Base-by-base conservation (phyloP, 257 asterid genomes). In the Scutellaria minor region DNA sequence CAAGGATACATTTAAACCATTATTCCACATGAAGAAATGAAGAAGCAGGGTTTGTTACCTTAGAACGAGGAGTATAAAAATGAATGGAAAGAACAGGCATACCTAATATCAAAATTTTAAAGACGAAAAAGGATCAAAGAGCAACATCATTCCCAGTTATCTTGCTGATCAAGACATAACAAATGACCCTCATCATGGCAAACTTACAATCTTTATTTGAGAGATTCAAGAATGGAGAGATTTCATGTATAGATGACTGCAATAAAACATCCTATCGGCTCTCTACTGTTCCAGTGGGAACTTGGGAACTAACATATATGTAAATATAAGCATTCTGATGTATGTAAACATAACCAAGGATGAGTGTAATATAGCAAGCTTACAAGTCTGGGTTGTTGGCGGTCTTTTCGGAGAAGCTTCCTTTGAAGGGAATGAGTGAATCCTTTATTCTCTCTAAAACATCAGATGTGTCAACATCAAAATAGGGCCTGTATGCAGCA, bases 381-480 rank as follows among this genome's bases (percentile, higher is more conserved):
- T 86, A 94, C 99, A 94, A 72, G 79, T 94, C 98, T 61, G 99
- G 99, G 47, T 84, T 89, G 77, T 60, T 68, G 35, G 98, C 80
- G 71, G 97, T 94, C 84, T 90, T 94, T 83, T 94, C 99, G 4
- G 85, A 83, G 78, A 94, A 94, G 83, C 83, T 86, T 78, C 97
- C 99, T 55, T 80, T 76, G 79, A 94, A 94, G 70, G 99, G 99
- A 68, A 91, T 78, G 48, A 94, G 89, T 13, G 99, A 94, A 78
- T 94, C 95, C 80, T 82, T 88, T 69, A 94, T 85, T 87, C 99
- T 91, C 70, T 94, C 97, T 14, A 94, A 45, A 50, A 94, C 96
- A 89, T 94, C 97, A 66, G 97, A 85, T 1, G 99, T 89, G 82
- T 94, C 99, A 62, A 94, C 99, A 77, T 94, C 97, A 80, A 94